Percentiles rank a stretch among this genome's conserved stretches.
Evolutionary conservation across 2,329 filamentous ascomycete species (phyloP).

Genomic region (Hypoxylon sp.): DNA sequence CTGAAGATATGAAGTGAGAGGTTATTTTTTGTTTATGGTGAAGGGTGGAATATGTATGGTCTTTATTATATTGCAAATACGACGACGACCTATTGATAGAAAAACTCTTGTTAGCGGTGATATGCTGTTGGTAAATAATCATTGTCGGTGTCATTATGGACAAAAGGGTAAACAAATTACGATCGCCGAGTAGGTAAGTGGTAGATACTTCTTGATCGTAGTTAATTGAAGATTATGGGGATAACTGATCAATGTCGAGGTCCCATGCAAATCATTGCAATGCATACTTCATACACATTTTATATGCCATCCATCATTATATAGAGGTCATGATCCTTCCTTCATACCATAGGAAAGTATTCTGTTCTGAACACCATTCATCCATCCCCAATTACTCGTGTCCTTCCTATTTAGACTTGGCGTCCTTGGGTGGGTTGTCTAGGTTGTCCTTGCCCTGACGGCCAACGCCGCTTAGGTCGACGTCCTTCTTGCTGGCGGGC

Average conservation of each 20-base stretch:
- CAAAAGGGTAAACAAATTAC: background rate
- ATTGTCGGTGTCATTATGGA: background rate
- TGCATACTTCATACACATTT: constrained; percentile 4
- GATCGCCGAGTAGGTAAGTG: background rate
- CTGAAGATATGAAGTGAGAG: background rate
- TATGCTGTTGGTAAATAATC: background rate
- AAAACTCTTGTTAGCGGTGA: background rate
- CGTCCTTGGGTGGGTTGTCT: constrained; percentile 71
- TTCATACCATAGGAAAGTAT: background rate
- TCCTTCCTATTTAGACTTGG: constrained; percentile 49
- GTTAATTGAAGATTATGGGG: constrained; percentile 28
- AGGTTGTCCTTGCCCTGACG: constrained; percentile 74
- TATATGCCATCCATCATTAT: background rate
- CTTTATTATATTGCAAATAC: background rate
- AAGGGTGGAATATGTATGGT: background rate
- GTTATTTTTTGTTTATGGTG: background rate
- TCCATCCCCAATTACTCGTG: background rate
- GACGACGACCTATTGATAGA: background rate
- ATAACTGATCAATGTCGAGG: constrained; percentile 12
- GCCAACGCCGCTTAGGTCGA: constrained; percentile 73
- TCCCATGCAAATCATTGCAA: constrained; percentile 14
- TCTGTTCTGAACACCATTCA: background rate
- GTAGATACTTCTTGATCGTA: constrained; percentile 14
- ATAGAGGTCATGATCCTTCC: background rate
- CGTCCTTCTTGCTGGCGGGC: constrained; percentile 70